Conservation (phyloP, 257 asterid genomes). For the Leptodermis oblonga region DNA sequence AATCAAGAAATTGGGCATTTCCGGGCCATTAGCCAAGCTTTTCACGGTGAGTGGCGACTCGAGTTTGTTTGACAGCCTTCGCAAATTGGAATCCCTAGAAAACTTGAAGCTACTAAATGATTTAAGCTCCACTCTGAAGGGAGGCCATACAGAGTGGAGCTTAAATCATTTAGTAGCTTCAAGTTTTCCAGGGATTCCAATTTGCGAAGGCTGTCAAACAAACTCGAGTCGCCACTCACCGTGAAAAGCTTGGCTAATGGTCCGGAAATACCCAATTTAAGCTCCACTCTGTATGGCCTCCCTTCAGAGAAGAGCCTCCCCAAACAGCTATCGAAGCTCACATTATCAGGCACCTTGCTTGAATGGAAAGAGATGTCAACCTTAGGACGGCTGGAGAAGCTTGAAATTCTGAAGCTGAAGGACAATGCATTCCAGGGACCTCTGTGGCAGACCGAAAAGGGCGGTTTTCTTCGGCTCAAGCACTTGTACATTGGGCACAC, state of each 20-base stretch:
- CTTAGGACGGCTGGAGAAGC: conserved; percentile 12
- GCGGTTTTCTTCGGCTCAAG: conserved; percentile 22
- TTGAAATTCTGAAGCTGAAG: conserved; percentile 27
- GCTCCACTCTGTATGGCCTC: not conserved
- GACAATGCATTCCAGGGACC: conserved; percentile 21
- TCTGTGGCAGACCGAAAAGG: conserved; percentile 17
- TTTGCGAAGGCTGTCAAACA: conserved; percentile 37
- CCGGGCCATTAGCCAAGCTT: conserved; percentile 37
- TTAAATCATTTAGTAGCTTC: conserved; percentile 35
- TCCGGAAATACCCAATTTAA: conserved; percentile 44
- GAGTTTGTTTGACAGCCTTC: conserved; percentile 36
- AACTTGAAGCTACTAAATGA: conserved; percentile 43
- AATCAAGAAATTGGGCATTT: conserved; percentile 42
- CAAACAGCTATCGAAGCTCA: conserved; percentile 13
- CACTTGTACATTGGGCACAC: conserved; percentile 21
- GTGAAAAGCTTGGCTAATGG: conserved; percentile 32
- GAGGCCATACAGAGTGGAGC: not conserved
- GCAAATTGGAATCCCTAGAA: conserved; percentile 36
- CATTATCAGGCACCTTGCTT: conserved; percentile 15
- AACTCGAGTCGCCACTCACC: conserved; percentile 27
- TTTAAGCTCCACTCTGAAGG: conserved; percentile 18
- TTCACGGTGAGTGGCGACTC: conserved; percentile 32
- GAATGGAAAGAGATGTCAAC: conserved; percentile 18
- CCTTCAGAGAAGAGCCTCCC: conserved; percentile 20
- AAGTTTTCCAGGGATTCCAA: conserved; percentile 40